phyloP scores from a whole-genome alignment of 2,329 filamentous ascomycete species.

The Stemphylium vesicarium region DNA sequence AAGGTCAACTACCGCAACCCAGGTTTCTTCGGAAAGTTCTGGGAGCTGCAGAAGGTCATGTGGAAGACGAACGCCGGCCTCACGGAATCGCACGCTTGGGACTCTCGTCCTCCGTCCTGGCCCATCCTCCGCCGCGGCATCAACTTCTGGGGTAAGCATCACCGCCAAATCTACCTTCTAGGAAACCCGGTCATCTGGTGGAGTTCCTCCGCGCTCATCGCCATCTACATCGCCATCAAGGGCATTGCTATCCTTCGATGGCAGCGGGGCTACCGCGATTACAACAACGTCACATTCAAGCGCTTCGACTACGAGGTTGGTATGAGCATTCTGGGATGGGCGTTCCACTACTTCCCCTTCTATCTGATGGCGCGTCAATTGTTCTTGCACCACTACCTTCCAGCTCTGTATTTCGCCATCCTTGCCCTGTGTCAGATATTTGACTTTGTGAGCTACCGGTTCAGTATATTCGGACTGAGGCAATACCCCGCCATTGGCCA shows the following conservation, averaged over 20 bases:
- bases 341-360: constrained; percentile 98
- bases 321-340: constrained; percentile 89
- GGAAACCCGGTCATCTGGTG: constrained; percentile 93
- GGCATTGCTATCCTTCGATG: constrained; percentile 85
- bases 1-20: constrained; percentile 96
- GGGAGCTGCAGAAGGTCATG: constrained; percentile 97
- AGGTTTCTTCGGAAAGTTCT: constrained; percentile 97
- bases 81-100: constrained; percentile 96
- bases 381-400: constrained; percentile 98
- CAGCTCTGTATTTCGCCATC: constrained; percentile 93
- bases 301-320: constrained; percentile 98
- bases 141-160: constrained; percentile 97
- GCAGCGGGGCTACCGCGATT: constrained; percentile 93
- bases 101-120: constrained; percentile 93
- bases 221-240: constrained; percentile 82
- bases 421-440: constrained; percentile 87
- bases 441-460: constrained; percentile 80
- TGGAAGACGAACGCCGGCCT: constrained; percentile 98
- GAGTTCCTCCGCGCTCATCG: constrained; percentile 79
- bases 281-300: constrained; percentile 82
- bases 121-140: constrained; percentile 90
- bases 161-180: constrained; percentile 94
- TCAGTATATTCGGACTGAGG: constrained; percentile 70
- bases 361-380: constrained; percentile 97
- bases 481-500: constrained; percentile 77